Conservation (phyloP, 1,284 basidiomycete genomes). For the Chiua sp. region DNA sequence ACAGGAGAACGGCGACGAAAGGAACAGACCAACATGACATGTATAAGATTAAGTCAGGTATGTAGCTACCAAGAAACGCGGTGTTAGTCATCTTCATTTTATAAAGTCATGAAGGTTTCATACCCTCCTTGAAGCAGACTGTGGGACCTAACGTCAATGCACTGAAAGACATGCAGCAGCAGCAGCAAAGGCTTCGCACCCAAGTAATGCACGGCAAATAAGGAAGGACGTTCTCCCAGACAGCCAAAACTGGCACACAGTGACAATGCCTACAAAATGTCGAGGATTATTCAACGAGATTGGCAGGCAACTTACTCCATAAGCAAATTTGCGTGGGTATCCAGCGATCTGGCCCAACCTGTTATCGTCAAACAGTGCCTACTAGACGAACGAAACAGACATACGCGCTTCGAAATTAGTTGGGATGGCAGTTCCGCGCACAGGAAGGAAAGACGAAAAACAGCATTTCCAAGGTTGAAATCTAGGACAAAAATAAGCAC, state of each 20-base stretch:
- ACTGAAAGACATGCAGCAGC: not conserved
- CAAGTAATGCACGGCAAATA: slow-evolving; percentile 1
- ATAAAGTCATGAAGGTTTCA: slow-evolving; percentile 17
- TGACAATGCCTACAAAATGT: slow-evolving; percentile 26
- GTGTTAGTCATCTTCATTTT: slow-evolving; percentile 3
- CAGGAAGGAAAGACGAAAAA: slow-evolving; percentile 4
- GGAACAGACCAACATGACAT: slow-evolving; percentile 53
- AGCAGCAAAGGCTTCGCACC: not conserved
- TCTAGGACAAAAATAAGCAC: not conserved
- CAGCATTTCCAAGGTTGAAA: not conserved
- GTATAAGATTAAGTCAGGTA: slow-evolving; percentile 70
- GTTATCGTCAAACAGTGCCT: not conserved
- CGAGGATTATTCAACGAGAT: slow-evolving; percentile 11
- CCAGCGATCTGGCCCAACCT: slow-evolving; percentile 46
- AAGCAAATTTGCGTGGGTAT: slow-evolving; percentile 59
- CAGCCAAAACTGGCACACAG: slow-evolving; percentile 1
- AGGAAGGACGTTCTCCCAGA: slow-evolving; percentile 1
- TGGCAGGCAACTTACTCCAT: slow-evolving; percentile 36
- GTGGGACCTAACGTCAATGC: slow-evolving; percentile 18
- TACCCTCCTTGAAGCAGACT: slow-evolving; percentile 59
- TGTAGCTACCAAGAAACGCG: slow-evolving; percentile 43
- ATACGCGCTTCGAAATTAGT: slow-evolving; percentile 2
- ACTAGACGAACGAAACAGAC: not conserved
- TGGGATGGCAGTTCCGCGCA: slow-evolving; percentile 4
- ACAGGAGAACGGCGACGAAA: no score